phyloP scores from a whole-genome alignment of 306 rosid genomes.

The Gynostemma pentaphyllum region DNA sequence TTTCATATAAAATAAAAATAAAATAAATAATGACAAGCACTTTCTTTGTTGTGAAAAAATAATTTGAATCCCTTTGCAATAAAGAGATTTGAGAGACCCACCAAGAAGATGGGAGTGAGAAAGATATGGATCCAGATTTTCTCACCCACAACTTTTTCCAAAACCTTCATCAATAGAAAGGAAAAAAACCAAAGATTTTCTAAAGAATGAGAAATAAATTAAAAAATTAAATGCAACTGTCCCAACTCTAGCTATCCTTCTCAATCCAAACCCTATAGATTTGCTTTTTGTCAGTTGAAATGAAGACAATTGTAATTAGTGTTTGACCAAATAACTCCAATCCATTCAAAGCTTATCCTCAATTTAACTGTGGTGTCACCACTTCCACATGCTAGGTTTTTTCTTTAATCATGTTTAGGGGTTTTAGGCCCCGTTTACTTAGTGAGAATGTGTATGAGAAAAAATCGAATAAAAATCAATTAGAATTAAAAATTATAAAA shows the following conservation, averaged over 20 bases:
- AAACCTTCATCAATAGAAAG: not conserved
- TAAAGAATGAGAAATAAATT: not conserved
- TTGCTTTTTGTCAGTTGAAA: slow-evolving; percentile 8
- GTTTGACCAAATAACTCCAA: not conserved
- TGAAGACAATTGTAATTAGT: slow-evolving; percentile 1
- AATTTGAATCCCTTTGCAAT: not conserved
- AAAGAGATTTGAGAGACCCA: not conserved
- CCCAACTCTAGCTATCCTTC: not conserved
- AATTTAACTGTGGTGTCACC: too few relatives aligned
- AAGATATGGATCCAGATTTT: not conserved
- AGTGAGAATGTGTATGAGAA: too few relatives aligned
- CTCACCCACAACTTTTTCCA: not conserved
- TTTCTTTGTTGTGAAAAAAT: not conserved
- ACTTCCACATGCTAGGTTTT: too few relatives aligned
- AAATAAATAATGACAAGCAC: not conserved
- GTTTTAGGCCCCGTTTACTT: too few relatives aligned
- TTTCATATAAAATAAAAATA: too few relatives aligned
- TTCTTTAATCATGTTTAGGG: too few relatives aligned
- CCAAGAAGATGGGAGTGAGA: not conserved
- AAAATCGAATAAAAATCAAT: too few relatives aligned
- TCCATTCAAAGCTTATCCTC: slow-evolving; percentile 3
- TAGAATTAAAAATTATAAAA: too few relatives aligned
- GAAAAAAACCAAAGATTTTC: not conserved
- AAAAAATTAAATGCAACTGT: not conserved
- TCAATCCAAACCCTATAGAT: not conserved